These are phyloP conservation scores for Daphne laureola DNA, from an alignment of 441 rosid species.

Conservation along the genomic window DNA sequence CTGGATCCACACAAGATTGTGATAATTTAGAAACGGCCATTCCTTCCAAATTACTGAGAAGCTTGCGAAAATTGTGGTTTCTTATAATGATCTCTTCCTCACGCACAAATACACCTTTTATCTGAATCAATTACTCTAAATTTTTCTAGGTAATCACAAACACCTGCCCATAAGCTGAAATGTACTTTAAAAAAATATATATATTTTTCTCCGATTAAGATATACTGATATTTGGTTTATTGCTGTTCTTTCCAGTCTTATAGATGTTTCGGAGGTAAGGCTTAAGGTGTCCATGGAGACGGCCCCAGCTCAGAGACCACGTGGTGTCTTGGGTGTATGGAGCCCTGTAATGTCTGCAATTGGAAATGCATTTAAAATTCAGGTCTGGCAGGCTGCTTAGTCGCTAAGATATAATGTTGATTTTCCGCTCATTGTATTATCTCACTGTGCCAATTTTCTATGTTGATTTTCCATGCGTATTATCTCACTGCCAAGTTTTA, in stretches of 20 bases:
- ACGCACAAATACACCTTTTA: no score
- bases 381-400: conserved; percentile 42
- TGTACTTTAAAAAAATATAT: not conserved
- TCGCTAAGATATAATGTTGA: not conserved
- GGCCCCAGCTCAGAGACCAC: conserved; percentile 93
- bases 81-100: no score
- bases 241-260: conserved; percentile 51
- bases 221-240: conserved; percentile 3
- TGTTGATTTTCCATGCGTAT: not conserved
- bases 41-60: no score
- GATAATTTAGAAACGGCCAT: no score
- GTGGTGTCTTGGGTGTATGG: conserved; percentile 95
- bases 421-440: conserved; percentile 6
- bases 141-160: no score
- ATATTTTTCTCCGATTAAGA: conserved; percentile 9
- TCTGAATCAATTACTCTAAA: no score
- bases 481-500: not conserved
- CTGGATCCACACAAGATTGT: no score
- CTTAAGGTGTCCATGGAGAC: conserved; percentile 89
- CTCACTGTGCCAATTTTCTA: conserved; percentile 13
- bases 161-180: no score
- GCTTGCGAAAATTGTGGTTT: no score
- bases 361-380: conserved; percentile 97
- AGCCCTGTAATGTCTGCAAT: conserved; percentile 92
- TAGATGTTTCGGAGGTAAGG: conserved; percentile 95